Evolutionary conservation across 495 filamentous ascomycete species (phyloP).

Genomic region (Podospora fimiseda): DNA sequence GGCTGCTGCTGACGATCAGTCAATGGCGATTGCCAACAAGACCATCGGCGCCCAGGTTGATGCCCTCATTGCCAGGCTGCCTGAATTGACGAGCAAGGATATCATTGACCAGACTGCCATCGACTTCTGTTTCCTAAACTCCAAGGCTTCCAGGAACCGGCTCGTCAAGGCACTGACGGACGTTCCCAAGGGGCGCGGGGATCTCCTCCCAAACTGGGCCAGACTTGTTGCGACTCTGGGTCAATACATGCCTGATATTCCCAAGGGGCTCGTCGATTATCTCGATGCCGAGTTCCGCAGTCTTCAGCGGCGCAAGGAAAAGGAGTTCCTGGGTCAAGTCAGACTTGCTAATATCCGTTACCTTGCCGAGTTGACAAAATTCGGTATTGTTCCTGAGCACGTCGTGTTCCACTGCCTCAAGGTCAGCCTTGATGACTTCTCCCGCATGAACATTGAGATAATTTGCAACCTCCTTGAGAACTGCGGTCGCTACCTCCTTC

Average conservation of each 20-base stretch:
- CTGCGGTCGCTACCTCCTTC: slow-evolving; percentile 88
- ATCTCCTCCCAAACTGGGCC: slow-evolving; percentile 89
- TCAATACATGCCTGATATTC: slow-evolving; percentile 87
- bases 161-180: slow-evolving; percentile 91
- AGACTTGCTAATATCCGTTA: slow-evolving; percentile 94
- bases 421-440: slow-evolving; percentile 95
- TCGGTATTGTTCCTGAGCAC: slow-evolving; percentile 95
- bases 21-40: slow-evolving; percentile 92
- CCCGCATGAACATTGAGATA: slow-evolving; percentile 97
- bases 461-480: slow-evolving; percentile 97
- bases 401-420: slow-evolving; percentile 98
- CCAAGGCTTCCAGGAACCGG: slow-evolving; percentile 92
- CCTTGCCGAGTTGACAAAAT: slow-evolving; percentile 94
- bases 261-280: slow-evolving; percentile 85
- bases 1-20: slow-evolving; percentile 66
- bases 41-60: slow-evolving; percentile 97
- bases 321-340: slow-evolving; percentile 92
- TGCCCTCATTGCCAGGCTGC: slow-evolving; percentile 76
- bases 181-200: slow-evolving; percentile 84
- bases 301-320: slow-evolving; percentile 94
- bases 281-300: slow-evolving; percentile 97
- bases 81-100: slow-evolving; percentile 86
- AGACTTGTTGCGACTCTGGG: slow-evolving; percentile 88
- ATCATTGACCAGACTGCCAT: slow-evolving; percentile 84
- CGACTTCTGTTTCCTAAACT: slow-evolving; percentile 97